Percentiles rank a stretch among this genome's conserved stretches.
Evolutionary conservation across 2,329 filamentous ascomycete species (phyloP).

Genomic region (Hypocrella siamensis): DNA sequence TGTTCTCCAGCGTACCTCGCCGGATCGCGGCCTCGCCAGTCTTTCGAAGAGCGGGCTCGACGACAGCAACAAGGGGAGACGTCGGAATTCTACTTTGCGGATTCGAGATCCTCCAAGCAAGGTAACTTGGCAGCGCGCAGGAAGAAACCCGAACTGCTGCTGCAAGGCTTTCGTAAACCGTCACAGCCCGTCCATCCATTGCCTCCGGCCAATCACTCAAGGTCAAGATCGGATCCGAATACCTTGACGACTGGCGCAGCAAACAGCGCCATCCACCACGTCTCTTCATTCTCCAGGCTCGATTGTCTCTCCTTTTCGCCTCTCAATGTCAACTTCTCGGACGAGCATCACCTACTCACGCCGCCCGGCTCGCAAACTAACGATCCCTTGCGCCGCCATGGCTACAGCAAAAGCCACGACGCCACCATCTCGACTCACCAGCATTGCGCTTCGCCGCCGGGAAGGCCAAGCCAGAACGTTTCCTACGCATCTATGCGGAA

Average conservation of each 20-base stretch:
- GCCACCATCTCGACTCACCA: not conserved
- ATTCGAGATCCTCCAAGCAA: not conserved
- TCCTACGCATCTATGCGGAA: constrained; percentile 31
- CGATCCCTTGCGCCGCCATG: not conserved
- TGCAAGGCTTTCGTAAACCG: not conserved
- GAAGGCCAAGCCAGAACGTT: not conserved
- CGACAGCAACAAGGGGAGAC: not conserved
- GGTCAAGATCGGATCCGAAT: not conserved
- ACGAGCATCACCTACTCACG: constrained; percentile 5
- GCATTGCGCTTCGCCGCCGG: not conserved
- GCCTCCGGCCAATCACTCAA: too few species aligned
- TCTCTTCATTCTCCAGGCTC: not conserved
- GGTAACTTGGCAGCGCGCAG: constrained; percentile 1
- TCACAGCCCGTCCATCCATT: not conserved
- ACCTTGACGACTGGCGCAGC: too few species aligned
- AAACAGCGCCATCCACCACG: too few species aligned
- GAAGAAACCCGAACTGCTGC: not conserved
- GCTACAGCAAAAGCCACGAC: not conserved
- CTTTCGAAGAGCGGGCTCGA: not conserved
- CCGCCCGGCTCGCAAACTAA: constrained; percentile 7
- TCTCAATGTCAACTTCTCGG: constrained; percentile 1
- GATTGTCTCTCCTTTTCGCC: not conserved
- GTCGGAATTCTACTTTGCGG: not conserved
- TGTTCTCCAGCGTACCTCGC: constrained; percentile 2
- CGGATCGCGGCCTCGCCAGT: constrained; percentile 1